Conservation (phyloP, 83 land plant species). For the Isoetes engelmannii region DNA sequence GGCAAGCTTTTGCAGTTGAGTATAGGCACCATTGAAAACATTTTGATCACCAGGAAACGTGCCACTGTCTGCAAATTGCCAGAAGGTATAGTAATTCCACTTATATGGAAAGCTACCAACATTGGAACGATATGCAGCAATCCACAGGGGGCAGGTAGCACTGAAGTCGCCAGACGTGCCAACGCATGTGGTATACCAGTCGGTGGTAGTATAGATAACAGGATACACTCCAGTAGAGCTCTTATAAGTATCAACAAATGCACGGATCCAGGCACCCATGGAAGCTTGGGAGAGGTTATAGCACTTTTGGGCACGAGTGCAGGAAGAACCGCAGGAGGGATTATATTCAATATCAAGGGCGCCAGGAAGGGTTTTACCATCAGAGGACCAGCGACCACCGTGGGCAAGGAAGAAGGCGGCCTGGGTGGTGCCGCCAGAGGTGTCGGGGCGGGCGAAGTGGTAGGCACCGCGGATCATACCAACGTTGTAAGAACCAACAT, state of each 20-base stretch:
- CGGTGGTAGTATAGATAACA: not conserved
- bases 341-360: constrained; percentile 4
- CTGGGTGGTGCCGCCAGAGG: not conserved
- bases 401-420: not conserved
- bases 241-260: constrained; percentile 4
- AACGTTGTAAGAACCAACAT: constrained; percentile 1
- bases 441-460: constrained; percentile 1
- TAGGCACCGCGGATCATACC: constrained; percentile 2
- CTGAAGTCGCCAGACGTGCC: constrained; percentile 4
- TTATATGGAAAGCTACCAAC: constrained; percentile 1
- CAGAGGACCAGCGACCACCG: constrained; percentile 7
- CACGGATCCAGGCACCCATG: constrained; percentile 1
- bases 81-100: constrained; percentile 2
- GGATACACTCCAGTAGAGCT: not conserved
- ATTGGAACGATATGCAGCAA: not conserved
- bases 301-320: constrained; percentile 9
- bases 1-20: not conserved
- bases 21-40: not conserved
- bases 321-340: not conserved
- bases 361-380: constrained; percentile 2
- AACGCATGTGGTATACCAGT: constrained; percentile 1
- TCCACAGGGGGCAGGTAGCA: not conserved
- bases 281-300: not conserved
- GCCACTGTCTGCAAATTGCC: constrained; percentile 5
- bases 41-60: constrained; percentile 7